Conservation (phyloP, 495 filamentous ascomycete genomes). For the Trichoderma virens region DNA sequence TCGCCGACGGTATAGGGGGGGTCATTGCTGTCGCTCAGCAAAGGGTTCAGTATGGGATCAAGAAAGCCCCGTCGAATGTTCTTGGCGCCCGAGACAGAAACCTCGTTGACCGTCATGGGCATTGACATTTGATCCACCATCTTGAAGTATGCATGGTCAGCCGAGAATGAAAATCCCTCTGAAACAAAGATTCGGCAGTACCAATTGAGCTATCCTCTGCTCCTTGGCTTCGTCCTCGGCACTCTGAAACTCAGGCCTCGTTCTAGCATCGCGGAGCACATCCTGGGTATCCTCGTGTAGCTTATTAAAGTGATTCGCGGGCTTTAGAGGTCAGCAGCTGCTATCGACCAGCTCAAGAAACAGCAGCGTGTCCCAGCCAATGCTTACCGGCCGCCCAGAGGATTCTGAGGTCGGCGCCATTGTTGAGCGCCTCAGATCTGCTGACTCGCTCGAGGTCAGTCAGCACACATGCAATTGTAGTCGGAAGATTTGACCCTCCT, state of each 20-base stretch:
- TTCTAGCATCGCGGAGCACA: slow-evolving; percentile 9
- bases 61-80: slow-evolving; percentile 77
- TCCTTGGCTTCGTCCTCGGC: slow-evolving; percentile 19
- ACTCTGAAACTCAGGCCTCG: slow-evolving; percentile 8
- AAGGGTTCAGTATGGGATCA: slow-evolving; percentile 64
- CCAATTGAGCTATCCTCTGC: slow-evolving; percentile 22
- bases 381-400: slow-evolving; percentile 8
- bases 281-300: slow-evolving; percentile 7
- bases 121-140: slow-evolving; percentile 67
- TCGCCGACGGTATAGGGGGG: slow-evolving; percentile 67
- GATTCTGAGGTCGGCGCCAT: slow-evolving; percentile 6
- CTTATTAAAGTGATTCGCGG: slow-evolving; percentile 9
- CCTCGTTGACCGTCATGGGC: slow-evolving; percentile 65
- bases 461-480: slow-evolving; percentile 1
- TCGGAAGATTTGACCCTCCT: slow-evolving; percentile 1
- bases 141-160: slow-evolving; percentile 28
- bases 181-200: not conserved
- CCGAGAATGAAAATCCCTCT: not conserved
- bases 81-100: slow-evolving; percentile 69
- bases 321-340: not conserved
- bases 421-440: not conserved
- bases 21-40: slow-evolving; percentile 60
- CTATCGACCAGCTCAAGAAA: not conserved
- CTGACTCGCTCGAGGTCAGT: not conserved
- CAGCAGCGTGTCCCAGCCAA: not conserved